A percentile compares a stretch with the other conserved stretches of the same genome.
Conservation (phyloP, 108 stramenopile species). For the Bacterosira constricta region DNA sequence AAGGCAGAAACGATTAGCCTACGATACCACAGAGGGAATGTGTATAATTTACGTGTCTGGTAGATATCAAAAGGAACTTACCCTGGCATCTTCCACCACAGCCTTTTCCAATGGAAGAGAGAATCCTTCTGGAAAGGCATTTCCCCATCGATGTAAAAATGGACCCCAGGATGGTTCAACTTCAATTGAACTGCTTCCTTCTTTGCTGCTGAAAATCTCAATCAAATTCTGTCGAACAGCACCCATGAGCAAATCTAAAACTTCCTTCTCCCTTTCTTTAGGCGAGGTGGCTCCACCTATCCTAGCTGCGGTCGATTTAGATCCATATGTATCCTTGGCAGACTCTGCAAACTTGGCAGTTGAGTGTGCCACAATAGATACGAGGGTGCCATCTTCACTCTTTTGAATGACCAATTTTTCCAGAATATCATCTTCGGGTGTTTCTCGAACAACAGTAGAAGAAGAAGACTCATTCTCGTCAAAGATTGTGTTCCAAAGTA, state of each 20-base stretch:
- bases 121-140: neutral
- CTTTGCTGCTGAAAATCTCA: neutral
- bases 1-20: too few relatives aligned
- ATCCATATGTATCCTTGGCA: neutral
- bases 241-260: neutral
- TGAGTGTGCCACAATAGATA: neutral
- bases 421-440: neutral
- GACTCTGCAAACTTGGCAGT: neutral
- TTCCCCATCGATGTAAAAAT: constrained; percentile 1
- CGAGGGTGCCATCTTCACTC: neutral
- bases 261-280: neutral
- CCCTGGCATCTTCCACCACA: constrained; percentile 2
- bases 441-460: neutral
- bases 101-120: neutral
- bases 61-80: too few relatives aligned
- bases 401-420: neutral
- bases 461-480: too few relatives aligned
- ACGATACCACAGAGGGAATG: too few relatives aligned
- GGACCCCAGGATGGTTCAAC: neutral
- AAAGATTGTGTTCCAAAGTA: neutral
- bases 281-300: neutral
- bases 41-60: too few relatives aligned
- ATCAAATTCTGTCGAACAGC: neutral
- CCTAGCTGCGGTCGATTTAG: neutral
- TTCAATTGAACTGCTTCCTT: too few relatives aligned